Base-by-base conservation (phyloP, 208 protist genomes). In the Trypanosoma congolense region DNA sequence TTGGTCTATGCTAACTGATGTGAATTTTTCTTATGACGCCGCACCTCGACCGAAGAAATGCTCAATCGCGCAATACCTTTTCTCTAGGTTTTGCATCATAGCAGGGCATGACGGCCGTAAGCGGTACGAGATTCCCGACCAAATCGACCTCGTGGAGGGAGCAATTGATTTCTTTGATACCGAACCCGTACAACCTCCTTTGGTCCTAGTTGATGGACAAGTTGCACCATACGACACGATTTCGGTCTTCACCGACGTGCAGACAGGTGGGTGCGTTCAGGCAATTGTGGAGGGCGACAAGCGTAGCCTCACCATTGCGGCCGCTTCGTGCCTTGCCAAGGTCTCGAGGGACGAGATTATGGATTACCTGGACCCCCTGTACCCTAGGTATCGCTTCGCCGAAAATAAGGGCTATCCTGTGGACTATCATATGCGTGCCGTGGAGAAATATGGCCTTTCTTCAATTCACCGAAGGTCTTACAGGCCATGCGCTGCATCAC, bases 371-470 rank as follows among this genome's bases (percentile, higher is more conserved):
- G 73, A 78, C 22, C 68, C 33, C 12, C 65, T 90, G 33, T 93
- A 90, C 69, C 86, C 90, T 0, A 76, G 36, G 42, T 96, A 93
- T 62, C 64, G 73, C 51, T 90, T 96, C 49, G 70, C 40, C 8
- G 77, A 80, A 28, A 88, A 96, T 65, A 90, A 91, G 43, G 85
- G 85, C 2, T 96, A 96, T 68, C 85, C 83, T 5, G 86, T 92
- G 43, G 87, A 92, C 59, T 57, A 79, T 29, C 90, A 96, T 80
- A 92, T 91, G 80, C 73, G 82, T 57, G 58, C 61, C 33, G 74
- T 96, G 0, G 55, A 64, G 19, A 57, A 62, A 19, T 62, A 93
- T 30, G 90, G 90, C 1, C 52, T 93, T 5, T 82, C 66, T 19
- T 71, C 84, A 0, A 73, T 96, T 26, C 90, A 96, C 57, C 75